A percentile compares a stretch with the other conserved stretches of the same genome.
These are phyloP conservation scores for Nakaseomyces sp. DNA, from an alignment of 1,139 yeast genomes.

Conservation along the genomic window DNA sequence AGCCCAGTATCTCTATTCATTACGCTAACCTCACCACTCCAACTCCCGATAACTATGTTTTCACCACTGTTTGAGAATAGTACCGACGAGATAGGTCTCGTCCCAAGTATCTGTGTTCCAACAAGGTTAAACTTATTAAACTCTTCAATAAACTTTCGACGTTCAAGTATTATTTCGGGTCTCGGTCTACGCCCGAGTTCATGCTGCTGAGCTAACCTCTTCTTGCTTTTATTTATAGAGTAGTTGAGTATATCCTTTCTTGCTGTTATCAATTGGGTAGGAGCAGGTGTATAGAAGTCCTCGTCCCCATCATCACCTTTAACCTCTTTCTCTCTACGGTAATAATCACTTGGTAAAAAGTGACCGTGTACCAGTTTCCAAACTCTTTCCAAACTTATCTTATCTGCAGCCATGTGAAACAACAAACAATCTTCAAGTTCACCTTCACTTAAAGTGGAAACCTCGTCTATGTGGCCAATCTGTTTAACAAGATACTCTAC, in stretches of 20 bases:
- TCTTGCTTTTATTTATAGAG: slow-evolving; percentile 42
- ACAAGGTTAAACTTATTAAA: slow-evolving; percentile 39
- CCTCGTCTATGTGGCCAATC: not conserved
- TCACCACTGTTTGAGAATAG: slow-evolving; percentile 36
- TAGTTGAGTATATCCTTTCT: slow-evolving; percentile 44
- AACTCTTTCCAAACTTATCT: not conserved
- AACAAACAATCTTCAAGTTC: not conserved
- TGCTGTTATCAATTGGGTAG: slow-evolving; percentile 44
- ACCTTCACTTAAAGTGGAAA: too few species aligned
- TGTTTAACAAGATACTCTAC: not conserved
- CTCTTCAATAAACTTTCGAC: slow-evolving; percentile 40
- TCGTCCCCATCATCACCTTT: slow-evolving; percentile 47
- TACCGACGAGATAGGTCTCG: slow-evolving; percentile 60
- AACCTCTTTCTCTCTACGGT: slow-evolving; percentile 10
- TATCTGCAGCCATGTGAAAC: not conserved
- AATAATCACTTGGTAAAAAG: not conserved
- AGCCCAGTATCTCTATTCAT: slow-evolving; percentile 37
- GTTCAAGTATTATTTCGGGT: slow-evolving; percentile 34
- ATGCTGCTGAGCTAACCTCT: slow-evolving; percentile 35
- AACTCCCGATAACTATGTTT: slow-evolving; percentile 60
- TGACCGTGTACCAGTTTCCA: not conserved
- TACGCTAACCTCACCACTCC: slow-evolving; percentile 68
- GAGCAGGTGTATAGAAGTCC: slow-evolving; percentile 80
- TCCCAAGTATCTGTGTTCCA: slow-evolving; percentile 65
- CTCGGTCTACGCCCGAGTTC: slow-evolving; percentile 11